Conservation (phyloP, 805 yeast species). For the Wickerhamomyces rabaulensis region DNA sequence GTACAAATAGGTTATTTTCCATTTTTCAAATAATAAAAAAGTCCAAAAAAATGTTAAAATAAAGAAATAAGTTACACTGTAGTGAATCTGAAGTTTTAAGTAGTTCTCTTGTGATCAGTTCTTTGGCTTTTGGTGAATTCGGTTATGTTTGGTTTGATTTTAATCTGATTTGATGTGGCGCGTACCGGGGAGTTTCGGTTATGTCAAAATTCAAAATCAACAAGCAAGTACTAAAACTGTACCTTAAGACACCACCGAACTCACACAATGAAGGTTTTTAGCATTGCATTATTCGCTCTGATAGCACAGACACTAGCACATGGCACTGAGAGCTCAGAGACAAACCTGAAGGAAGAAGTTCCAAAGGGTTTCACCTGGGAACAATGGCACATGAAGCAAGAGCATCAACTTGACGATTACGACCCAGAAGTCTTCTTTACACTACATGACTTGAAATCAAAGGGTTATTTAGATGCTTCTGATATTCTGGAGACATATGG, state of each 20-base stretch:
- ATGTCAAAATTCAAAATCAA: too few species aligned
- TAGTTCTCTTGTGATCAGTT: too few species aligned
- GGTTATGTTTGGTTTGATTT: too few species aligned
- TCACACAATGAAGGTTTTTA: background rate
- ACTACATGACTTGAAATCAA: slow-evolving; percentile 65
- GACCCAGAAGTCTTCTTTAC: slow-evolving; percentile 75
- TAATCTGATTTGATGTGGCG: too few species aligned
- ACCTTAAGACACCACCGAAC: too few species aligned
- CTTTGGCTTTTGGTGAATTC: too few species aligned
- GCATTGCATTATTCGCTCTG: background rate
- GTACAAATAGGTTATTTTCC: background rate
- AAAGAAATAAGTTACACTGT: background rate
- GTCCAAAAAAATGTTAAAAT: background rate
- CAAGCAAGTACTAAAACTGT: too few species aligned
- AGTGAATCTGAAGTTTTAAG: too few species aligned
- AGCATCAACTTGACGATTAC: slow-evolving; percentile 72
- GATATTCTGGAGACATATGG: slow-evolving; percentile 86
- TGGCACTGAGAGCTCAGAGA: slow-evolving; percentile 9
- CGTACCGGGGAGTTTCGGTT: too few species aligned
- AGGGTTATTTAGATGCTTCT: slow-evolving; percentile 46
- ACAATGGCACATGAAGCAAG: slow-evolving; percentile 86
- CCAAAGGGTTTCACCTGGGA: slow-evolving; percentile 68
- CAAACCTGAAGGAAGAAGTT: slow-evolving; percentile 26
- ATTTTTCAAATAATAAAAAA: background rate
- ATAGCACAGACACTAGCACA: slow-evolving; percentile 8